Percentiles rank a stretch among this genome's conserved stretches.
These are phyloP conservation scores for Speleostelium caveatum DNA, from an alignment of 78 protist genomes.

Conservation along the genomic window DNA sequence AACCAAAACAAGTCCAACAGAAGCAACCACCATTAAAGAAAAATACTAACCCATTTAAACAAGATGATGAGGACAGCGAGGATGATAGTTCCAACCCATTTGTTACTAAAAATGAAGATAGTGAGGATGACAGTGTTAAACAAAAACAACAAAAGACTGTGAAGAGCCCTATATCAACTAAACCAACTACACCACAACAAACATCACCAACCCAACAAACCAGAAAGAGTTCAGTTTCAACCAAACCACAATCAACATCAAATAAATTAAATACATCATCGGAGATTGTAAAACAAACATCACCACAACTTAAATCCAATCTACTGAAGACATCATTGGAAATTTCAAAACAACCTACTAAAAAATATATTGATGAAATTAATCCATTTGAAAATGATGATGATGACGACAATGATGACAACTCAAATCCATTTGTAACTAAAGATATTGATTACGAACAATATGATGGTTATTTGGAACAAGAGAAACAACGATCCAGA, in stretches of 20 bases:
- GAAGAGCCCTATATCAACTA: background rate
- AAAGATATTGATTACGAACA: constrained; percentile 26
- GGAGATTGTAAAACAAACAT: background rate
- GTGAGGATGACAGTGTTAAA: background rate
- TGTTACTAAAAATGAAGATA: constrained; percentile 21
- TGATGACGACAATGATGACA: constrained; percentile 1
- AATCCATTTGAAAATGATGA: background rate
- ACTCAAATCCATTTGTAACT: background rate
- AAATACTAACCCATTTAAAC: too few relatives aligned
- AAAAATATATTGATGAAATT: background rate
- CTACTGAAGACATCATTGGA: background rate
- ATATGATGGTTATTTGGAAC: background rate
- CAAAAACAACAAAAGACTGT: background rate
- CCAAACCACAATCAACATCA: background rate
- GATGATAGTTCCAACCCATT: constrained; percentile 18
- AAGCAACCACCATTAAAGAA: background rate
- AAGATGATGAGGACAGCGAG: too few relatives aligned
- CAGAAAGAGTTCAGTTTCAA: too few relatives aligned
- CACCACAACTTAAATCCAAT: background rate
- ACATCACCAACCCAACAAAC: too few relatives aligned
- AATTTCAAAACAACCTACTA: background rate
- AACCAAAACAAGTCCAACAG: background rate
- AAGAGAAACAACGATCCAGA: too few relatives aligned
- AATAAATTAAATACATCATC: too few relatives aligned
- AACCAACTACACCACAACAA: background rate